Evolutionary conservation across 2,329 filamentous ascomycete genomes (phyloP), one percentile per base, ranked within the genome.

Genomic region (Exophiala dermatitidis): DNA sequence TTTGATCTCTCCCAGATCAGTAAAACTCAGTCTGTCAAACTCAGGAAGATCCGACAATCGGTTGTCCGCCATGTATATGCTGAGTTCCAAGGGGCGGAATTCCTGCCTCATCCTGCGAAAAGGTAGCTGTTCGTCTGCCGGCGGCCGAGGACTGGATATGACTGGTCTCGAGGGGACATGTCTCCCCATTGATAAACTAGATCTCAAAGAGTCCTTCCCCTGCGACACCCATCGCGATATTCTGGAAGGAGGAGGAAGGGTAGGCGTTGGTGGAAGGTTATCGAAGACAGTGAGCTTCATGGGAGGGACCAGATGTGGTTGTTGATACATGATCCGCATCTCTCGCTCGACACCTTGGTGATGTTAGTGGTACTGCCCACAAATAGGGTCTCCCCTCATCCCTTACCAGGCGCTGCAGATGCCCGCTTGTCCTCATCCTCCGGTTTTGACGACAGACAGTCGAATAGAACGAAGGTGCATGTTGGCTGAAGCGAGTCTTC

Each of bases 1-100:
- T 57, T 62, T 55, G 60, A 65, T 62, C 54, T 63, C 53, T 26
- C 62, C 55, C 10, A 52, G 32, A 54, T 66, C 65, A 1, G 67
- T 65, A 10, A 72, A 54, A n/a, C 65, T 65, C 44, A 72, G 69
- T 2, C 63, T 49, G 12, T 69, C 67, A 55, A 77, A 77, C 28
- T 65, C 65, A 19, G 74, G 74, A 31, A 77, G 65, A 52, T 72
- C 67, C 30, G 74, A 72, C 9, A 76, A 62, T 52, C 67, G 66
- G 60, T 74, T 72, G 37, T 68, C 68, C n/a, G 70, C 67, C 48
- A 67, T 62, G 60, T 74, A 69, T 49, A 77, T 75, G 60, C 68
- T 75, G 44, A 76, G 64, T 61, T 76, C 69, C n/a, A 76, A 64
- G 3, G 73, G 73, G 33, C 68, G 63, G 58, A 70, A 75, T 9